Base-by-base conservation (phyloP, 306 rosid genomes). In the Carpinus fangiana region DNA sequence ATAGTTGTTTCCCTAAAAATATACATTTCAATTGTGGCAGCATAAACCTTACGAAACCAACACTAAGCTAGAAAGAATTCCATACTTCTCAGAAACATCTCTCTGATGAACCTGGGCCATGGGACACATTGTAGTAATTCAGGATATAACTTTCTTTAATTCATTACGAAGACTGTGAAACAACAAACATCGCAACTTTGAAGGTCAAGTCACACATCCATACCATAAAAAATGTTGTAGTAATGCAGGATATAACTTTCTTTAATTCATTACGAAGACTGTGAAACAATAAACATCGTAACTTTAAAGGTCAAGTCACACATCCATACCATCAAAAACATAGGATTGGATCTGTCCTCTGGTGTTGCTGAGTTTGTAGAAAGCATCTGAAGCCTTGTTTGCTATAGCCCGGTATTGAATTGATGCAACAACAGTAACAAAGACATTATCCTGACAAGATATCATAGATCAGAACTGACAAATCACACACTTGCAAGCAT, bases 341-440 rank as follows among this genome's bases (percentile, higher is more conserved):
- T 87, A 87, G 20, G 90, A 86, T 66, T 87, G 90, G 81, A 87
- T 87, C 81, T 85, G 89, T 20, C 53, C 78, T 81, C 90, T 85
- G 47, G 90, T 87, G 72, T 87, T 87, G 62, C 82, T 87, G 74
- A 87, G 90, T 86, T 87, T 87, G 72, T 87, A 87, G 75, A 82
- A 87, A 70, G 90, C 90, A 82, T 87, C 90, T 3, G 77, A 57
- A 36, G 90, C 90, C 79, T 82, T 87, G 4, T 75, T 85, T 46
- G 87, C 80, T 52, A 87, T 38, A 57, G 90, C 89, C 70, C 90
- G 90, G 73, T 84, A 87, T 78, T 87, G 90, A 83, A 87, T 21
- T 23, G 89, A 87, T 47, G 90, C 90, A 72, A 85, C 89, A 45
- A 87, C 90, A 72, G 83, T 87, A 41, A 87, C 90, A 78, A 87